Evolutionary conservation across 768 basidiomycete species (phyloP), one percentile per base, ranked within the genome.

Genomic region (Mycena amicta): DNA sequence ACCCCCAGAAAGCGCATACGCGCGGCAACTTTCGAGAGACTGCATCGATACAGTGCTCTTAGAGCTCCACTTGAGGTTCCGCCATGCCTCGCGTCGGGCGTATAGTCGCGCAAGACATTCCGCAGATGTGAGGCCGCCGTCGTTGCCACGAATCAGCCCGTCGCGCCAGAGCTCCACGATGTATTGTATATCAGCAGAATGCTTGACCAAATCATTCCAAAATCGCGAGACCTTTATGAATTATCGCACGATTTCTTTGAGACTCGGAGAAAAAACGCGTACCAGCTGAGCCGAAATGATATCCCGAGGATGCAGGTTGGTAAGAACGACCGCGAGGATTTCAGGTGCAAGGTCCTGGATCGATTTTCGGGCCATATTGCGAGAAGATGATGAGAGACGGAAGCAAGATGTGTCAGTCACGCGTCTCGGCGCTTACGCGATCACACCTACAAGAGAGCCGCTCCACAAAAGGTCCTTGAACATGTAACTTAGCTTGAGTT

Each of bases 121-220:
- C 8, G 55, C 33, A 29, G n/a, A 45, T 2, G 60, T 25, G 15
- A 39, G 50, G 1, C n/a, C 16, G n/a, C 50, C 39, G 1, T 31
- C 25, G 5, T 31, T 15, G 4, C 52, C 60, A 16, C 23, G 30
- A 2, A 53, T 15, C 45, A 61, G 28, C 3, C 60, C 60, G 18
- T 61, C 55, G 1, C 41, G 45, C 55, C 55, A 61, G 12, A 61
- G 52, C 30, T 61, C 55, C 20, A 57, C 29, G 1, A 45, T 47
- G 18, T 43, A 57, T 22, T 53, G 55, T 11, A 60, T 18, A 12
- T 18, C 55, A 40, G 55, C 30, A 5, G 59, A 56, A 43, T 40
- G 33, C 15, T 28, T 52, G 13, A 60, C 45, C 5, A 22, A 22
- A 2, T 23, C 25, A n/a, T 47, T n/a, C 59, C 54, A 60, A 15